Percentiles rank a stretch among this genome's conserved stretches.
Evolutionary conservation across 768 basidiomycete genomes (phyloP).

Genomic region (Scleroderma bovista): DNA sequence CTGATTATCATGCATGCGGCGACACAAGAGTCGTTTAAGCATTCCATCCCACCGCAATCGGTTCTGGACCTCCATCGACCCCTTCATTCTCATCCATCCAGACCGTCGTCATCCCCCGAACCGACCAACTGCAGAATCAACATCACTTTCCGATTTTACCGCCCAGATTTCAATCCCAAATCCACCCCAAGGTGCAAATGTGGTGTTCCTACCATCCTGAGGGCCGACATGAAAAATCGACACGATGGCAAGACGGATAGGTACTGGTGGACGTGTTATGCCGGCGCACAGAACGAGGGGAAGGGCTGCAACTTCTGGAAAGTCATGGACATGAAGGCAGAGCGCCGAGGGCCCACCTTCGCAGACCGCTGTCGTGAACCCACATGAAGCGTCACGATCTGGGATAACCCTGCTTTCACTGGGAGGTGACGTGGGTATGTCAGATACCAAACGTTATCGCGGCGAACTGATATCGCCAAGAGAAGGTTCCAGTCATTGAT

Average conservation of each 20-base stretch:
- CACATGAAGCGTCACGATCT: no score
- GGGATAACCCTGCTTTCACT: no score
- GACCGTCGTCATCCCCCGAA: slow-evolving; percentile 23
- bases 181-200: slow-evolving; percentile 72
- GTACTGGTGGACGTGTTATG: slow-evolving; percentile 78
- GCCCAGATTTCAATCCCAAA: slow-evolving; percentile 69
- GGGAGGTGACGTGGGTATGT: neutral
- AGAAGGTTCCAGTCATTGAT: no score
- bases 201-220: slow-evolving; percentile 59
- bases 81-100: slow-evolving; percentile 34
- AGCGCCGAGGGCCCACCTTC: slow-evolving; percentile 54
- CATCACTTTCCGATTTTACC: slow-evolving; percentile 81
- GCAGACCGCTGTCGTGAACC: slow-evolving; percentile 10
- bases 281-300: slow-evolving; percentile 78
- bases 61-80: slow-evolving; percentile 71
- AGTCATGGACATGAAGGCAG: slow-evolving; percentile 61
- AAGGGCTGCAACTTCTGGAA: slow-evolving; percentile 77
- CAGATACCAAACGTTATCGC: neutral
- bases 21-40: slow-evolving; percentile 79
- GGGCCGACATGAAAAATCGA: slow-evolving; percentile 76
- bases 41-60: slow-evolving; percentile 67
- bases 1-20: slow-evolving; percentile 85
- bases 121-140: slow-evolving; percentile 72
- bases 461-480: neutral
- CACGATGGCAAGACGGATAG: slow-evolving; percentile 46